Evolutionary conservation across 225 moss, liverwort and hornwort species (phyloP).

Genomic region (Anthoceros angustus): DNA sequence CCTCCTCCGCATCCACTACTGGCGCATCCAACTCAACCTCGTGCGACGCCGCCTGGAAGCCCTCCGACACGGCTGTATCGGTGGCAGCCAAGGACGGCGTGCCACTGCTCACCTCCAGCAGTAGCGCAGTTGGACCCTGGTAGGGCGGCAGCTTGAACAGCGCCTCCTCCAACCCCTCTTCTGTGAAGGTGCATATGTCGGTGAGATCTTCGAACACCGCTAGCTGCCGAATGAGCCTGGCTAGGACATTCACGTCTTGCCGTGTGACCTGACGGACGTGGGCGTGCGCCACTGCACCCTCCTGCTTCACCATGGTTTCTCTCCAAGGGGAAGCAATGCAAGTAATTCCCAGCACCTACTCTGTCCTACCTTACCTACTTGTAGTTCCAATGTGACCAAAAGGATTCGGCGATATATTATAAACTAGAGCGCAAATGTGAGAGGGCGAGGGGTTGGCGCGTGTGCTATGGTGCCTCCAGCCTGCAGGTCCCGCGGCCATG

Average conservation of each 20-base stretch:
- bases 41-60: conserved; percentile 21
- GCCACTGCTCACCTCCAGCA: conserved; percentile 23
- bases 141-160: conserved; percentile 34
- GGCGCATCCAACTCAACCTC: conserved; percentile 24
- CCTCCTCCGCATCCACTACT: conserved; percentile 19
- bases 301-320: neutral
- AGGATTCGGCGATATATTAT: too few species aligned
- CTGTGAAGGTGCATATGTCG: conserved; percentile 25
- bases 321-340: neutral
- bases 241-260: conserved; percentile 20
- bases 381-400: too few species aligned
- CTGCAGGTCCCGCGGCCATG: too few species aligned
- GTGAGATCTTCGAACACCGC: conserved; percentile 39
- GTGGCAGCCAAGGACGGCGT: neutral
- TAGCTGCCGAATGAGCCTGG: conserved; percentile 30
- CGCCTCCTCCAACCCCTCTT: conserved; percentile 20
- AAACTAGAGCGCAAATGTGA: too few species aligned
- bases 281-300: neutral
- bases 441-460: too few species aligned
- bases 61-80: neutral
- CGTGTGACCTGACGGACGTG: conserved; percentile 29
- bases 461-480: too few species aligned
- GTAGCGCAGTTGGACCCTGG: conserved; percentile 40
- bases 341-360: too few species aligned
- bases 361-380: too few species aligned